phyloP scores from a whole-genome alignment of 2,329 filamentous ascomycete species.

The Monascus ruber region DNA sequence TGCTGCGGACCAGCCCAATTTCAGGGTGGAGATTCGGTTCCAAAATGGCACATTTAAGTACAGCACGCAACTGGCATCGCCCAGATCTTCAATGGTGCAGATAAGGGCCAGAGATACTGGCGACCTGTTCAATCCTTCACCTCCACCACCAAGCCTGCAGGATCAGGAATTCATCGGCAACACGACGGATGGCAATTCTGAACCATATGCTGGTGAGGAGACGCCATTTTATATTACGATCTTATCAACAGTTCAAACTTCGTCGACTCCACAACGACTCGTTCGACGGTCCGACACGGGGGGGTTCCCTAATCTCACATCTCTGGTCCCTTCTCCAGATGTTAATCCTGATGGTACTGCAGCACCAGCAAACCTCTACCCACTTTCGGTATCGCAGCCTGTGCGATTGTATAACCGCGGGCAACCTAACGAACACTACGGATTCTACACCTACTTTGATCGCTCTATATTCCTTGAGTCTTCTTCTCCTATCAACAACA shows the following conservation, averaged over 20 bases:
- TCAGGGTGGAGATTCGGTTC: conserved; percentile 63
- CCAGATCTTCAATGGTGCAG: conserved; percentile 15
- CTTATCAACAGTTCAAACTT: conserved; percentile 33
- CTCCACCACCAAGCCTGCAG: conserved; percentile 40
- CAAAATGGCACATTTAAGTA: conserved; percentile 45
- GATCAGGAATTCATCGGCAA: conserved; percentile 77
- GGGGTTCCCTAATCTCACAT: conserved; percentile 36
- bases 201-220: conserved; percentile 68
- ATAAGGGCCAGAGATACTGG: conserved; percentile 21
- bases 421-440: conserved; percentile 71
- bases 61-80: conserved; percentile 36
- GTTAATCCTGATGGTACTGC: conserved; percentile 60
- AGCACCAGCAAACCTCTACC: conserved; percentile 59
- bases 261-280: conserved; percentile 24
- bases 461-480: conserved; percentile 72
- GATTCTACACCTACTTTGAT: conserved; percentile 87
- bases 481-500: conserved; percentile 35
- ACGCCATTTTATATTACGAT: conserved; percentile 84
- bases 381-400: conserved; percentile 58
- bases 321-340: conserved; percentile 52
- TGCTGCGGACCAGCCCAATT: conserved; percentile 59
- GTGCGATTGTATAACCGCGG: conserved; percentile 78
- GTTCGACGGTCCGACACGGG: conserved; percentile 23
- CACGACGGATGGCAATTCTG: conserved; percentile 64
- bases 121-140: conserved; percentile 32